Percentiles rank a stretch among this genome's conserved stretches.
These are phyloP conservation scores for Xerocomellus amylosporus DNA, from an alignment of 768 basidiomycete species.

Conservation along the genomic window DNA sequence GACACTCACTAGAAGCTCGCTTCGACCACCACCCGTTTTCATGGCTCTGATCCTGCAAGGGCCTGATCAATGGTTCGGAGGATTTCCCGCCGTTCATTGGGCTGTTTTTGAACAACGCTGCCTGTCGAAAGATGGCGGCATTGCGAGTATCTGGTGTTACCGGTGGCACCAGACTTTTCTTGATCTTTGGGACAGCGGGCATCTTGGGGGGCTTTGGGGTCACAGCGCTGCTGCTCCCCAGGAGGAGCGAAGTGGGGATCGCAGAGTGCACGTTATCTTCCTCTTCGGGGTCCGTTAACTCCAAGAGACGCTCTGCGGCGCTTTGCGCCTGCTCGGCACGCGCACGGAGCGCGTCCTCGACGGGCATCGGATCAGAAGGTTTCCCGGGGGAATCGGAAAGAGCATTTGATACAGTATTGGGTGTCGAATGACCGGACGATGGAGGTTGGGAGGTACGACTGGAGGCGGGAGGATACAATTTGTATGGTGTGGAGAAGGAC, in stretches of 20 bases:
- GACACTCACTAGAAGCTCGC: conserved; percentile 60
- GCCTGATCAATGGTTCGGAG: conserved; percentile 62
- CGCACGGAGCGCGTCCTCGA: conserved; percentile 84
- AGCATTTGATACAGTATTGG: conserved; percentile 54
- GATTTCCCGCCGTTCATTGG: conserved; percentile 54
- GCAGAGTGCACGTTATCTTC: conserved; percentile 50
- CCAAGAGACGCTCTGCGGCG: conserved; percentile 83
- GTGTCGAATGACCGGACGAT: conserved; percentile 50
- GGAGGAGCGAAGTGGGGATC: conserved; percentile 53
- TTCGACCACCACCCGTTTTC: conserved; percentile 86
- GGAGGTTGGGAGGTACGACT: conserved; percentile 41
- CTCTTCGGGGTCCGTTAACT: conserved; percentile 80
- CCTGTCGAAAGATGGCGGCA: conserved; percentile 63
- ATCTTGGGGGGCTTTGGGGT: conserved; percentile 40
- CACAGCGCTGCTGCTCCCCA: conserved; percentile 38
- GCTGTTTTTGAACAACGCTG: conserved; percentile 79
- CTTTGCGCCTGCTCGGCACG: conserved; percentile 93
- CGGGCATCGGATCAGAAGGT: conserved; percentile 45
- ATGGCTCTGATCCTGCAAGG: conserved; percentile 61
- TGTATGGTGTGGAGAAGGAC: conserved; percentile 71
- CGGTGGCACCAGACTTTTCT: conserved; percentile 40
- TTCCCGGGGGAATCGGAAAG: conserved; percentile 52
- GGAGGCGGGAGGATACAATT: conserved; percentile 42
- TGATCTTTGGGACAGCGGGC: conserved; percentile 34
- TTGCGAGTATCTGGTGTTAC: conserved; percentile 64